Evolutionary conservation across 2,329 filamentous ascomycete species (phyloP), one percentile per base, ranked within the genome.

Genomic region (Penicillium sp.): DNA sequence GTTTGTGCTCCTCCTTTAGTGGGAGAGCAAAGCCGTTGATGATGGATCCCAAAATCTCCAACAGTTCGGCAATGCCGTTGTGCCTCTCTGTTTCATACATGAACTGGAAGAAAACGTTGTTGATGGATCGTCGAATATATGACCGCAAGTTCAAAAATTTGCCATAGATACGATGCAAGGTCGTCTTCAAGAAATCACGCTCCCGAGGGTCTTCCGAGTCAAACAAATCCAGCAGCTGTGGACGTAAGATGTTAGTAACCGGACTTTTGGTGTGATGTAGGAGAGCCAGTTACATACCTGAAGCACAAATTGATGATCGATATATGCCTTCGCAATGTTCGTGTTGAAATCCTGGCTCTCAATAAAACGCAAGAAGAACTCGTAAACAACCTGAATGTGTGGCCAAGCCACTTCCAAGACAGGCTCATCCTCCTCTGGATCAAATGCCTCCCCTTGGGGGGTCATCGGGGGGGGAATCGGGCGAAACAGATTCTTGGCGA

Each of bases 321-420:
- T 99, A 76, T 96, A 97, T 60, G 93, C 90, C 80, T 99, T 99
- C 66, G 95, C 95, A 70, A 97, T 97, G 77, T 99, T 99, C 66
- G 95, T 99, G 81, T 98, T 99, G 84, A 99, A 99, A 76, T 99
- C 95, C 75, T 97, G 95, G 77, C 95, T 98, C 77, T 99, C 95
- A 67, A 99, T 99, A 78, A 99, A 99, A 58, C 95, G 86, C 61
- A 99, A 82, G 82, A 99, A 99, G 82, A 99, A 99, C 77, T 99
- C 95, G 77, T 99, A 99, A 41, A 99, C 95, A 55, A 99, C 95
- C 78, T 99, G 95, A 59, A 99, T 99, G 74, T 99, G 95, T 8
- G 95, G 95, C 95, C 95, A 99, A 5, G 95, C 95, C 35, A 99
- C 95, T 79, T 99, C 95, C 56, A 99, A 82, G 33, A 99, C 95